phyloP scores from a whole-genome alignment of 345 rosid species.

The Lepidium africanum region DNA sequence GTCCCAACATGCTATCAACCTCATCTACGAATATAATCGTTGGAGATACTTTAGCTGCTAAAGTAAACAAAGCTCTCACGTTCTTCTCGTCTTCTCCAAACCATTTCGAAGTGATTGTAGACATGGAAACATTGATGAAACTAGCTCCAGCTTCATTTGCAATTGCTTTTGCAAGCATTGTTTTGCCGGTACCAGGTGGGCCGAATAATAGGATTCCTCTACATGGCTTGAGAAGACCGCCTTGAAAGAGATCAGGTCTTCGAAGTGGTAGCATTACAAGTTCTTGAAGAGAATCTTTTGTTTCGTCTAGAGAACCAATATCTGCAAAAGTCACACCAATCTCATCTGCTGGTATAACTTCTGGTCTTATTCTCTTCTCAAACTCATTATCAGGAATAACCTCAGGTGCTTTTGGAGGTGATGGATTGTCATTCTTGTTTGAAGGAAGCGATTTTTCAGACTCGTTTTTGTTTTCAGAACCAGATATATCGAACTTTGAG shows the following conservation, averaged over 20 bases:
- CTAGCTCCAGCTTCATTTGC: slow-evolving; percentile 99
- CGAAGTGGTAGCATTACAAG: slow-evolving; percentile 97
- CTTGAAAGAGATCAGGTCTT: slow-evolving; percentile 91
- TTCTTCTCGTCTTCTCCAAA: slow-evolving; percentile 99
- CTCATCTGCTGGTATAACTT: slow-evolving; percentile 89
- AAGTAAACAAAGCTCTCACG: slow-evolving; percentile 80
- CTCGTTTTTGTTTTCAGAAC: slow-evolving; percentile 52
- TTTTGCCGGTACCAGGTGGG: slow-evolving; percentile 99
- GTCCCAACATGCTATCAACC: slow-evolving; percentile 99
- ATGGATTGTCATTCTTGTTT: slow-evolving; percentile 59
- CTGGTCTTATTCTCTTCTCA: slow-evolving; percentile 91
- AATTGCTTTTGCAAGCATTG: slow-evolving; percentile 98
- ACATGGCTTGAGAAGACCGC: slow-evolving; percentile 96
- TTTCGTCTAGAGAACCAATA: slow-evolving; percentile 87
- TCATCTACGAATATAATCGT: slow-evolving; percentile 95
- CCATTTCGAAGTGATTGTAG: slow-evolving; percentile 99
- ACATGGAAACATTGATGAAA: slow-evolving; percentile 97
- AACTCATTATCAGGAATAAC: slow-evolving; percentile 88
- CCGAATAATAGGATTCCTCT: slow-evolving; percentile 94
- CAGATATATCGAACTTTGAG: slow-evolving; percentile 37
- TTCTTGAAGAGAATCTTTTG: slow-evolving; percentile 91
- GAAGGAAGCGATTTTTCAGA: slow-evolving; percentile 52
- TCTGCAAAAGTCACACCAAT: slow-evolving; percentile 96
- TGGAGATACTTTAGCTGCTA: slow-evolving; percentile 96
- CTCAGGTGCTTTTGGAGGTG: slow-evolving; percentile 63